These are phyloP conservation scores for Gamarada debralockiae DNA, from an alignment of 495 filamentous ascomycete genomes.

Conservation along the genomic window DNA sequence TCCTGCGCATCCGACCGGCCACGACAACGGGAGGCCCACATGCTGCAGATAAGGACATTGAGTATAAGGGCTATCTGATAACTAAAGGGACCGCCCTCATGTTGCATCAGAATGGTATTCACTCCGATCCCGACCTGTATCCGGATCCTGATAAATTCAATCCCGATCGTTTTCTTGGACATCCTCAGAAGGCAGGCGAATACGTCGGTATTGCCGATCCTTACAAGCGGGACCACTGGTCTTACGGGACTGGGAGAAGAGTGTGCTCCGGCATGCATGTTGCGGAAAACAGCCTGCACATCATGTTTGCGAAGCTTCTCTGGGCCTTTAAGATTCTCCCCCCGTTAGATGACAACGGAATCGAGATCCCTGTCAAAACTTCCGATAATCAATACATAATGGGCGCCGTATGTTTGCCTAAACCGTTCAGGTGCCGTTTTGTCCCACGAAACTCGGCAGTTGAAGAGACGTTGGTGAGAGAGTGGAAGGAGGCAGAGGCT, in stretches of 20 bases:
- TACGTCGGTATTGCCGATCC: background rate
- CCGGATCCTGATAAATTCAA: background rate
- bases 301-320: background rate
- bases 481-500: background rate
- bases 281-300: background rate
- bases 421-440: background rate
- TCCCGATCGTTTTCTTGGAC: background rate
- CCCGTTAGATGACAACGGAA: background rate
- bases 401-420: background rate
- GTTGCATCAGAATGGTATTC: background rate
- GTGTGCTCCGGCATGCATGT: background rate
- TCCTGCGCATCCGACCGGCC: background rate
- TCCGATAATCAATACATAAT: background rate
- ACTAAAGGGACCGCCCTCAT: background rate
- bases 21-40: background rate
- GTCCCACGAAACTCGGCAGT: background rate
- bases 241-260: background rate
- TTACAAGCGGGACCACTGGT: background rate
- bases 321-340: background rate
- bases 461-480: background rate
- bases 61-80: background rate
- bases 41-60: background rate
- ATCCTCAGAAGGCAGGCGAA: background rate
- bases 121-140: background rate
- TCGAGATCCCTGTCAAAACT: background rate